A percentile compares a stretch with the other conserved stretches of the same genome.
Conservation (phyloP, 1,284 basidiomycete genomes). For the Rugosomyces carneus region DNA sequence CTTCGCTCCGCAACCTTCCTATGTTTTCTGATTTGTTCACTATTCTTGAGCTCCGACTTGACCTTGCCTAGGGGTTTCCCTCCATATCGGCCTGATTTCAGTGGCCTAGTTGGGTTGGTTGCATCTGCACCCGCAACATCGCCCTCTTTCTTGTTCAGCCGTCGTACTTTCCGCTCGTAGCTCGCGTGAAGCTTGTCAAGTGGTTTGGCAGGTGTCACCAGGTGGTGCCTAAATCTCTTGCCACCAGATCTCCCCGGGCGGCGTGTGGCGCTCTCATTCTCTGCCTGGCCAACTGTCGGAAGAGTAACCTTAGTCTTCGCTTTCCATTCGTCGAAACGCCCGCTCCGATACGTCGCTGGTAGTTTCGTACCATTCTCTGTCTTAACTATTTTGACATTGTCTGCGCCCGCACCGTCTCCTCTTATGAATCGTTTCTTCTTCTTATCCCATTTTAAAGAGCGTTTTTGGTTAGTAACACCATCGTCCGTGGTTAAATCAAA, state of each 20-base stretch:
- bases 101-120: slow-evolving; percentile 11
- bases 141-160: slow-evolving; percentile 47
- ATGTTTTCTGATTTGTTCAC: slow-evolving; percentile 77
- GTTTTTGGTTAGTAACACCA: slow-evolving; percentile 57
- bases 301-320: slow-evolving; percentile 65
- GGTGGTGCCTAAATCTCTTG: slow-evolving; percentile 64
- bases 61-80: slow-evolving; percentile 58
- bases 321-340: slow-evolving; percentile 95
- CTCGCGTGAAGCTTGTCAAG: slow-evolving; percentile 61
- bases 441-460: slow-evolving; percentile 83
- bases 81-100: slow-evolving; percentile 37
- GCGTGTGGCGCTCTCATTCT: slow-evolving; percentile 39
- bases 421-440: slow-evolving; percentile 95
- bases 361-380: slow-evolving; percentile 90
- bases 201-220: slow-evolving; percentile 56
- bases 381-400: slow-evolving; percentile 92
- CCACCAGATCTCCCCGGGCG: slow-evolving; percentile 33
- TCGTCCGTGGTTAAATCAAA: slow-evolving; percentile 89
- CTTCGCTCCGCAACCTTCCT: slow-evolving; percentile 57
- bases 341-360: slow-evolving; percentile 92
- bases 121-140: slow-evolving; percentile 17
- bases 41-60: slow-evolving; percentile 77
- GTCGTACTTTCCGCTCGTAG: slow-evolving; percentile 67
- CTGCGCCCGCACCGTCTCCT: slow-evolving; percentile 79
- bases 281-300: slow-evolving; percentile 79